Percentiles rank a stretch among this genome's conserved stretches.
Evolutionary conservation across 1,284 basidiomycete species (phyloP).

Genomic region (Rhodotorula mucilaginosa): DNA sequence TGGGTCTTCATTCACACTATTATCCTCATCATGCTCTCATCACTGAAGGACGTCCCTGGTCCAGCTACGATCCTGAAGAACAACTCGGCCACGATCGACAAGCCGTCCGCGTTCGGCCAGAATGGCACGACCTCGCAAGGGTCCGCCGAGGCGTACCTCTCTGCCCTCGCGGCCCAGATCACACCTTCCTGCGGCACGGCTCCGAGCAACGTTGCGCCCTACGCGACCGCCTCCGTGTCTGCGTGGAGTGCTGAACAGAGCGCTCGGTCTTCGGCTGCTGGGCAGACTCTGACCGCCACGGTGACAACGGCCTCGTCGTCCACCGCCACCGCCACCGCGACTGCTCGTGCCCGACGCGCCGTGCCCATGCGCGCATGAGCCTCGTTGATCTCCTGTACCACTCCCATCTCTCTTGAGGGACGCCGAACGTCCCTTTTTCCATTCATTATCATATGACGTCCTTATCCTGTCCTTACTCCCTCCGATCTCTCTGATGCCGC

Average conservation of each 20-base stretch:
- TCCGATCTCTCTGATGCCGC: background rate
- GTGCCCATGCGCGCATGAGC: constrained; percentile 2
- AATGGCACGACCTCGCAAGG: constrained; percentile 20
- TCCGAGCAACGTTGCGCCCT: constrained; percentile 33
- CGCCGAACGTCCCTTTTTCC: background rate
- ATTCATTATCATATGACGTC: background rate
- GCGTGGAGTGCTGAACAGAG: constrained; percentile 28
- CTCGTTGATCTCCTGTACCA: background rate
- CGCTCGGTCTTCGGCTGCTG: constrained; percentile 14
- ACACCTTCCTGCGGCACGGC: constrained; percentile 23
- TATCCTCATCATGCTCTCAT: background rate
- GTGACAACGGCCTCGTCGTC: constrained; percentile 11
- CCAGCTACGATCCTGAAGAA: constrained; percentile 27
- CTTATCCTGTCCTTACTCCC: background rate
- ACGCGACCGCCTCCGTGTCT: constrained; percentile 9
- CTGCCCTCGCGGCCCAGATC: constrained; percentile 9
- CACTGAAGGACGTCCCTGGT: background rate
- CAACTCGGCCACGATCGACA: constrained; percentile 24
- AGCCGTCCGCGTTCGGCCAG: constrained; percentile 16
- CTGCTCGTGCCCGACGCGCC: constrained; percentile 8
- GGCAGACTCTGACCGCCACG: constrained; percentile 23
- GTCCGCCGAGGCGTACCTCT: constrained; percentile 23
- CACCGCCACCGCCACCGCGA: constrained; percentile 9
- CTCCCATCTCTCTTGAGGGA: background rate
- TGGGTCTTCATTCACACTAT: background rate